These are phyloP conservation scores for Calocera viscosa DNA, from an alignment of 768 basidiomycete species.

Conservation along the genomic window DNA sequence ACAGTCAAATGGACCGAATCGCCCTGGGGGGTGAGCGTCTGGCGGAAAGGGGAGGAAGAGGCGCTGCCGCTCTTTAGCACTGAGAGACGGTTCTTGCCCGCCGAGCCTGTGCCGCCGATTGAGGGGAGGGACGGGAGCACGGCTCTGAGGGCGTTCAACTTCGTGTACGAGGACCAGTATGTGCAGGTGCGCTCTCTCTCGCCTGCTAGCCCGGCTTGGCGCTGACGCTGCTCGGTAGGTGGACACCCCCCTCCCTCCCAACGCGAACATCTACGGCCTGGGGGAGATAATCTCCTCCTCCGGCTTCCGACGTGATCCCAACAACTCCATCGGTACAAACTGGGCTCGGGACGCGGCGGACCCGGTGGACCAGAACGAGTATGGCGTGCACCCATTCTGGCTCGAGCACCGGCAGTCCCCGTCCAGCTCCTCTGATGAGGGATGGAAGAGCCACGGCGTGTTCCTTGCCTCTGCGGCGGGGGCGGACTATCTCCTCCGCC, in stretches of 20 bases:
- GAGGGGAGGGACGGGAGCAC: conserved; percentile 37
- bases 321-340: conserved; percentile 48
- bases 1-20: too few relatives aligned
- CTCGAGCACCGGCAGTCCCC: conserved; percentile 7
- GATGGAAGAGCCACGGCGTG: conserved; percentile 58
- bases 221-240: conserved; percentile 30
- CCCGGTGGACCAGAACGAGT: conserved; percentile 57
- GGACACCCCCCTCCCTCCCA: conserved; percentile 49
- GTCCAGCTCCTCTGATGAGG: conserved; percentile 25
- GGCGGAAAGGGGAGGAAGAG: too few relatives aligned
- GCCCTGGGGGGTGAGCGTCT: too few relatives aligned
- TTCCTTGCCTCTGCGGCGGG: conserved; percentile 50
- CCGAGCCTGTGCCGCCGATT: conserved; percentile 46
- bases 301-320: conserved; percentile 52
- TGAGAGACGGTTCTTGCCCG: conserved; percentile 46
- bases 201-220: not conserved
- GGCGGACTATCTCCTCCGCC: conserved; percentile 28
- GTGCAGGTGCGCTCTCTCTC: conserved; percentile 41
- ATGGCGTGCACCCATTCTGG: conserved; percentile 20
- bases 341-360: conserved; percentile 55
- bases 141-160: conserved; percentile 48
- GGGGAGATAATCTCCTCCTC: conserved; percentile 58
- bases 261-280: conserved; percentile 65
- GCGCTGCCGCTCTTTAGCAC: conserved; percentile 54
- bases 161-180: conserved; percentile 72